Percentiles rank a stretch among this genome's conserved stretches.
Conservation (phyloP, 441 rosid species). For the Corymbia calophylla region DNA sequence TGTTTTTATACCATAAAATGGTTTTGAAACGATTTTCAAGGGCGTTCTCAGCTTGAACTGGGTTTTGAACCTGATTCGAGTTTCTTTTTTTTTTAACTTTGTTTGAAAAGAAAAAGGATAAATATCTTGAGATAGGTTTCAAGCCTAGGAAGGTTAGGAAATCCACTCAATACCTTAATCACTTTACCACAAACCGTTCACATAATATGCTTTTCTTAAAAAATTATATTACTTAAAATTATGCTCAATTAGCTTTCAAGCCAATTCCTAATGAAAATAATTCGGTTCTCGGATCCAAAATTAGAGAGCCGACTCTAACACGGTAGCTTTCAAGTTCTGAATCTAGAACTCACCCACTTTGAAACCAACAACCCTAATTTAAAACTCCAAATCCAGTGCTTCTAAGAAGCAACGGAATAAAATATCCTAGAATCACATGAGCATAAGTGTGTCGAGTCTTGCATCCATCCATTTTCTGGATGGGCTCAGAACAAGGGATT, state of each 20-base stretch:
- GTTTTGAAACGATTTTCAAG: not conserved
- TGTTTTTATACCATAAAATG: not conserved
- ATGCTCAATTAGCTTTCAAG: not conserved
- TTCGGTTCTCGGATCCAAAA: rapidly evolving
- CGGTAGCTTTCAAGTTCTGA: not conserved
- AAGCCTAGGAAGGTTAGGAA: not conserved
- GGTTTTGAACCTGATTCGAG: not conserved
- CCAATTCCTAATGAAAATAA: rapidly evolving
- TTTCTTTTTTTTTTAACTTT: not conserved
- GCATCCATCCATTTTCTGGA: not conserved
- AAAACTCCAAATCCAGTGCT: not conserved
- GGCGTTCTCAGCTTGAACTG: not conserved
- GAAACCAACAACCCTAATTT: not conserved
- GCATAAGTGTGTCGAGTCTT: not conserved
- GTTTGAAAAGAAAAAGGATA: not conserved
- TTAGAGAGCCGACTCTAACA: not conserved
- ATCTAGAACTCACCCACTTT: not conserved
- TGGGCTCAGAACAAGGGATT: not conserved
- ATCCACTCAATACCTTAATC: not conserved
- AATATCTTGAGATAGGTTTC: not conserved
- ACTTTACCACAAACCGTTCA: not conserved
- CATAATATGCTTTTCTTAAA: not conserved
- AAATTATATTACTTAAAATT: not conserved
- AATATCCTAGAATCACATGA: not conserved
- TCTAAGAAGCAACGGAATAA: not conserved